These are phyloP conservation scores for Phytophthora tentaculata DNA, from an alignment of 352 stramenopile genomes.

Conservation along the genomic window DNA sequence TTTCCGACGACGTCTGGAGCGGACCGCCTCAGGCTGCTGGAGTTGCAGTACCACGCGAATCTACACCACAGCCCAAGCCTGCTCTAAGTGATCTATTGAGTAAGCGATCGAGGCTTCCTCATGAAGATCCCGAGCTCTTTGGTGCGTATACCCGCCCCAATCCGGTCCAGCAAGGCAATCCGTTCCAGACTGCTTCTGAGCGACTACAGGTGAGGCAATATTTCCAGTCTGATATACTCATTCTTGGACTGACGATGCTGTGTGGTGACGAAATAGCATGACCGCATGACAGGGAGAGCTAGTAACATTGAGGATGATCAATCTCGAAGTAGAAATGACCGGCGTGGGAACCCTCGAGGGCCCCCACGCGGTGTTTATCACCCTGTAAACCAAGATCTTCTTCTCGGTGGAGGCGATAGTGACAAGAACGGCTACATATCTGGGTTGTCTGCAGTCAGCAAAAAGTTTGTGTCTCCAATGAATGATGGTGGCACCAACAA, in stretches of 20 bases:
- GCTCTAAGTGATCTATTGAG: slow-evolving; percentile 48
- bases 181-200: slow-evolving; percentile 77
- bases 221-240: not conserved
- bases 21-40: slow-evolving; percentile 16
- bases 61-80: slow-evolving; percentile 18
- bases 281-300: slow-evolving; percentile 48
- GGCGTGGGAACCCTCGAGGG: slow-evolving; percentile 33
- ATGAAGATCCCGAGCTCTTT: slow-evolving; percentile 35
- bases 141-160: slow-evolving; percentile 18
- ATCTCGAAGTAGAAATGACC: slow-evolving; percentile 15
- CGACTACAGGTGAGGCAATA: slow-evolving; percentile 56
- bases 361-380: slow-evolving; percentile 63
- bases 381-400: slow-evolving; percentile 75
- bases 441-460: slow-evolving; percentile 53
- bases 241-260: not conserved
- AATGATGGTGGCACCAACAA: slow-evolving; percentile 31
- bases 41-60: slow-evolving; percentile 15
- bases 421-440: slow-evolving; percentile 34
- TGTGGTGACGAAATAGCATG: slow-evolving; percentile 32
- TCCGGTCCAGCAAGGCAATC: slow-evolving; percentile 40
- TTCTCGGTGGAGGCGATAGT: slow-evolving; percentile 51
- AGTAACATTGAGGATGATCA: slow-evolving; percentile 50
- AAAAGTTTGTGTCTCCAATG: slow-evolving; percentile 81
- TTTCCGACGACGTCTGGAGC: slow-evolving; percentile 27
- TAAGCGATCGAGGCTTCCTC: slow-evolving; percentile 35